A percentile compares a stretch with the other conserved stretches of the same genome.
These are phyloP conservation scores for Monosporozyma servazzii DNA, from an alignment of 805 yeast genomes.

Conservation along the genomic window DNA sequence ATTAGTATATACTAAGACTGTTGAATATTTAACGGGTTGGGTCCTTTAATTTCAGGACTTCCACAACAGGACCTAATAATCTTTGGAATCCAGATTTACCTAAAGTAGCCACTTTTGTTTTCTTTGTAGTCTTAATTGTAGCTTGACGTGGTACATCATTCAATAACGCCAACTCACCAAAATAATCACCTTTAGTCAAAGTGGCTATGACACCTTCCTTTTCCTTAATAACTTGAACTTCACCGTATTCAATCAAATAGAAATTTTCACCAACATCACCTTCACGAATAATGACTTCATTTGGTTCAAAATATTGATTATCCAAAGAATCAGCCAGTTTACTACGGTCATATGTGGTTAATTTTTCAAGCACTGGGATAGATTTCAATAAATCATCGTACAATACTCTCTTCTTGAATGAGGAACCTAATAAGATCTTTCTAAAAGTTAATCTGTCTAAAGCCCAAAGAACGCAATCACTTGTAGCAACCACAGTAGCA, in stretches of 20 bases:
- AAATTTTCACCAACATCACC: conserved; percentile 80
- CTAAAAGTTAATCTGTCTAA: conserved; percentile 84
- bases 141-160: conserved; percentile 93
- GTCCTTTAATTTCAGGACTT: conserved; percentile 74
- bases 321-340: conserved; percentile 92
- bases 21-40: conserved; percentile 43
- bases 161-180: conserved; percentile 91
- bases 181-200: conserved; percentile 77
- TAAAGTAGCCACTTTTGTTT: conserved; percentile 81
- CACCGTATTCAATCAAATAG: conserved; percentile 71
- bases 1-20: neutral
- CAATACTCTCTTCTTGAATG: conserved; percentile 81
- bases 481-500: conserved; percentile 73
- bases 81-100: conserved; percentile 91
- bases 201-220: conserved; percentile 52
- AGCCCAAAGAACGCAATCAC: conserved; percentile 79
- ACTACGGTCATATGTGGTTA: conserved; percentile 73
- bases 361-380: conserved; percentile 69
- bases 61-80: conserved; percentile 89
- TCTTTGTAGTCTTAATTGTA: conserved; percentile 67
- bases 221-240: conserved; percentile 59
- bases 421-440: conserved; percentile 77
- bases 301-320: conserved; percentile 61
- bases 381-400: conserved; percentile 82
- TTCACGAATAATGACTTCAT: conserved; percentile 68